Evolutionary conservation across 78 protist genomes (phyloP).

Genomic region (Monocercomonoides exilis): DNA sequence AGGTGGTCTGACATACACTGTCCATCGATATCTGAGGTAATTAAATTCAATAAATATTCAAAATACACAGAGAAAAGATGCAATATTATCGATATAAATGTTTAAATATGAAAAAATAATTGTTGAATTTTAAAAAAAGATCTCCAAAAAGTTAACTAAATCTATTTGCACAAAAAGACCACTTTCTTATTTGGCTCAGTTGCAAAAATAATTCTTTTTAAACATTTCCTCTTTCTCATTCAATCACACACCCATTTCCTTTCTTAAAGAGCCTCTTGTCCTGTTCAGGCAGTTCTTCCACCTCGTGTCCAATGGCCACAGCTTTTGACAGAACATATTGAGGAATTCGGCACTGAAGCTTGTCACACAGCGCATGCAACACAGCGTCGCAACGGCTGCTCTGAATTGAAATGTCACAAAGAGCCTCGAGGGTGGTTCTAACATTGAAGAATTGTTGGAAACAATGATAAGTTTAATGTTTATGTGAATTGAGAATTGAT

Average conservation of each 20-base stretch:
- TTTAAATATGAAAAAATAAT: neutral
- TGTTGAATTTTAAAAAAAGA: too few species aligned
- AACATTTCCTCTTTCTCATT: too few species aligned
- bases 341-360: neutral
- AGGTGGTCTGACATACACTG: neutral
- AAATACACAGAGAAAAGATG: neutral
- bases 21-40: neutral
- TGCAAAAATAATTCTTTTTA: too few species aligned
- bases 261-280: neutral
- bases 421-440: neutral
- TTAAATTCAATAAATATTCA: neutral
- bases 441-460: too few species aligned
- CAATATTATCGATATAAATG: neutral
- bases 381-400: neutral
- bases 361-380: neutral
- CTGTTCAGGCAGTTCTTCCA: neutral
- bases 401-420: neutral
- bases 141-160: too few species aligned
- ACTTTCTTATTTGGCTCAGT: too few species aligned
- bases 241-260: neutral
- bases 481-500: too few species aligned
- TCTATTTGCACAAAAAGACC: too few species aligned
- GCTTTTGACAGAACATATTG: neutral
- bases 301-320: neutral
- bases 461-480: too few species aligned